Base-by-base conservation (phyloP, 2,329 filamentous ascomycete genomes). In the Cyclaneusma minus region DNA sequence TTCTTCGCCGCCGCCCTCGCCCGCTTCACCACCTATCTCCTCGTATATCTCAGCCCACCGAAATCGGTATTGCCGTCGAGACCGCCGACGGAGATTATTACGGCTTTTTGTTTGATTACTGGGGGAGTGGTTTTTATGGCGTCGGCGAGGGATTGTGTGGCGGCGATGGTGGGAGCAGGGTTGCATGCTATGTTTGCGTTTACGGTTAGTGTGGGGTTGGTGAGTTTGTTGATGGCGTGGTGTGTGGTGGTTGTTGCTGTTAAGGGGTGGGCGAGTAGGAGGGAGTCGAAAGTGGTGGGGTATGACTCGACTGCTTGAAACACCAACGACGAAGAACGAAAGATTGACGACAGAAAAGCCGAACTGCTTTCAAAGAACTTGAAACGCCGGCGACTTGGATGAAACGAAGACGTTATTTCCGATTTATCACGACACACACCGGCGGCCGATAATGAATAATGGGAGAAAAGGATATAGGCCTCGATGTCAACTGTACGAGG, bases 131-230 rank as follows among this genome's bases (percentile, higher is more conserved):
- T 94, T 29, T 94, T 95, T 54, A 93, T 94, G 80, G 64, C 80
- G 33, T 92, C 83, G 48, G 75, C 79, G 58, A 60, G 74, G 29
- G 83, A 91, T 44, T 78, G 78, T 0, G 67, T 94, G 14, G 49
- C 61, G 7, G 69, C 72, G n/a, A 81, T 93, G 58, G 74, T 85
- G 32, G 63, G 66, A 30, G 76, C 85, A 44, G 53, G 73, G 4
- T 56, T 93, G 10, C 80, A 93, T 44, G 81, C 81, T 35, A 94
- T 93, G 84, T 89, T 93, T 51, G 69, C 83, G 34, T 92, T 93
- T 52, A 93, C 83, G 0, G 67, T 93, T 17, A 79, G 73, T 7
- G 79, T 91, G 68, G 87, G 85, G 3, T 48, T 91, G 5, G 80
- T 83, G 2, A 77, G 75, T 2, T 60, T 93, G 26, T 51, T 92